Evolutionary conservation across 78 protist genomes (phyloP).

Genomic region (Anaeramoeba ignava): DNA sequence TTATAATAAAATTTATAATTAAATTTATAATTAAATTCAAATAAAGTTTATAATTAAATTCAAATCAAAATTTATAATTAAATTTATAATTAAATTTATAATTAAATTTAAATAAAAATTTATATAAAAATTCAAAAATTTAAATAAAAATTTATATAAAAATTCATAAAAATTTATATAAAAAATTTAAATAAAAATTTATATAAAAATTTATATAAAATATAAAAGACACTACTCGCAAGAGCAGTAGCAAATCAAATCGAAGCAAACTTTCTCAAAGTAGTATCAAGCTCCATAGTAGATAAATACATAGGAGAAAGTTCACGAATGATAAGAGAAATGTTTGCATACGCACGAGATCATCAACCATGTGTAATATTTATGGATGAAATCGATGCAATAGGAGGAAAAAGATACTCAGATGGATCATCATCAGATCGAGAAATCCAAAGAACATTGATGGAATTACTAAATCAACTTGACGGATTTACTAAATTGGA

Average conservation of each 20-base stretch:
- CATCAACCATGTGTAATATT: conserved; percentile 98
- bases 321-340: conserved; percentile 96
- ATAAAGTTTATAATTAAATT: too few relatives aligned
- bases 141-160: too few relatives aligned
- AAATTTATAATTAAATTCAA: too few relatives aligned
- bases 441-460: conserved; percentile 96
- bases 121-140: too few relatives aligned
- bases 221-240: conserved; percentile 96
- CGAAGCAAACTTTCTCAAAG: conserved; percentile 91
- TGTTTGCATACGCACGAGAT: conserved; percentile 93
- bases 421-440: conserved; percentile 94
- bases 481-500: conserved; percentile 94
- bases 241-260: conserved; percentile 89
- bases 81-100: too few relatives aligned
- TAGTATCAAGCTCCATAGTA: conserved; percentile 92
- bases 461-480: conserved; percentile 94
- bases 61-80: too few relatives aligned
- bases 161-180: too few relatives aligned
- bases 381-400: conserved; percentile 99
- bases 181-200: too few relatives aligned
- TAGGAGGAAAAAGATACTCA: conserved; percentile 90
- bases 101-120: too few relatives aligned
- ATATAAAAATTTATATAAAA: conserved; percentile 47
- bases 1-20: too few relatives aligned
- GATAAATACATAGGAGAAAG: conserved; percentile 99